phyloP scores from a whole-genome alignment of 768 basidiomycete genomes.

The Auricularia heimuer region DNA sequence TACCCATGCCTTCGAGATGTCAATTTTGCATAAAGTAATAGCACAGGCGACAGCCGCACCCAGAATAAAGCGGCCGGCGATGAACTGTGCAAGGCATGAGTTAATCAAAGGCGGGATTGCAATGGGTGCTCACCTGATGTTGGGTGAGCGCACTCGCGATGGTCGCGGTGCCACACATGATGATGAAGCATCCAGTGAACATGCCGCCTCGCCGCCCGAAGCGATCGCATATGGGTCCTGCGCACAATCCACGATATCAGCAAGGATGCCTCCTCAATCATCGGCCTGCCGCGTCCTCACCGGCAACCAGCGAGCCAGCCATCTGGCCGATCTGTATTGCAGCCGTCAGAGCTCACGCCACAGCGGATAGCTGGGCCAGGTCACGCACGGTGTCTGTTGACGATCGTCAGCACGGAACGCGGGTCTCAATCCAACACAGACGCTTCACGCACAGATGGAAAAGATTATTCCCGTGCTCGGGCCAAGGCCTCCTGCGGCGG shows the following conservation, averaged over 20 bases:
- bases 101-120: background rate
- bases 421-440: background rate
- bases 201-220: slow-evolving; percentile 22
- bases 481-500: background rate
- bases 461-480: slow-evolving; percentile 11
- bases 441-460: slow-evolving; percentile 5
- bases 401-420: background rate
- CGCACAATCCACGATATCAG: background rate
- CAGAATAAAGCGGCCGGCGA: slow-evolving; percentile 25
- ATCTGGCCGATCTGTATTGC: slow-evolving; percentile 6
- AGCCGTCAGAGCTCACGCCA: too few species aligned
- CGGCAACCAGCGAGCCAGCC: slow-evolving; percentile 4
- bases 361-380: background rate
- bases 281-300: background rate
- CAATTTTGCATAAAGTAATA: slow-evolving; percentile 14
- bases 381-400: background rate
- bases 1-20: slow-evolving; percentile 5
- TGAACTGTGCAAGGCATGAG: slow-evolving; percentile 15
- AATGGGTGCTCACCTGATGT: background rate
- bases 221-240: slow-evolving; percentile 19
- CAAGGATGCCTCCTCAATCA: too few species aligned
- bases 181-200: slow-evolving; percentile 14
- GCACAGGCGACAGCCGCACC: slow-evolving; percentile 18
- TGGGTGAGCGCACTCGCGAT: slow-evolving; percentile 17
- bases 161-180: slow-evolving; percentile 18